Percentiles rank a stretch among this genome's conserved stretches.
Evolutionary conservation across 2,329 filamentous ascomycete genomes (phyloP).

Genomic region (Cladobotryum protrusum): DNA sequence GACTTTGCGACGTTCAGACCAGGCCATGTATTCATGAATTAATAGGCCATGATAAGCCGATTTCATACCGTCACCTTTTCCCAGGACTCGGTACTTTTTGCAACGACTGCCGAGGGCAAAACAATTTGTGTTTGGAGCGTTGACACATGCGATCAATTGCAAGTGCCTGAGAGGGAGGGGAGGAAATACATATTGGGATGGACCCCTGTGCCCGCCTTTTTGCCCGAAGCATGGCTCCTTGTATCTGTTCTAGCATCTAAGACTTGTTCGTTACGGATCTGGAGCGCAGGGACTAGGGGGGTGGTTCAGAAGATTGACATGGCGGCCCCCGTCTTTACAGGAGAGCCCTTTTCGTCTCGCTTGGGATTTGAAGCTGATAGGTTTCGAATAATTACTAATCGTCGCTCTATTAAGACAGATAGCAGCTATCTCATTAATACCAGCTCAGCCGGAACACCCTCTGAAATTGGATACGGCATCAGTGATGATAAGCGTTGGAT

Average conservation of each 20-base stretch:
- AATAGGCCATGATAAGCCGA: not conserved
- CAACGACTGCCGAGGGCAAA: not conserved
- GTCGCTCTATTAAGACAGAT: not conserved
- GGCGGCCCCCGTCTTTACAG: not conserved
- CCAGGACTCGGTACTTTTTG: not conserved
- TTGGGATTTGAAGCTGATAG: not conserved
- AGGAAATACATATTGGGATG: no score
- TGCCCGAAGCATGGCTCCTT: not conserved
- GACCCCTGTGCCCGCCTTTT: not conserved
- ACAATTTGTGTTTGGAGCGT: not conserved
- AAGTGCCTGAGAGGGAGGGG: not conserved
- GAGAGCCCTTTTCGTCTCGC: no score
- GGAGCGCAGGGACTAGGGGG: not conserved
- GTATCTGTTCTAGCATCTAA: not conserved
- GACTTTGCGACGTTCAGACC: conserved; percentile 1
- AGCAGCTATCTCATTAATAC: not conserved
- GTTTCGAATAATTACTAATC: not conserved
- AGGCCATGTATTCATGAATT: not conserved
- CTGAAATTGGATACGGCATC: not conserved
- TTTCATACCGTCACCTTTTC: no score
- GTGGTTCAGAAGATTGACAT: not conserved
- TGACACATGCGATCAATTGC: not conserved
- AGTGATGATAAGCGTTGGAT: not conserved
- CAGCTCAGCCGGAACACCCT: not conserved
- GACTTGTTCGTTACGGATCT: not conserved